phyloP scores from a whole-genome alignment of 495 filamentous ascomycete species.

The Paragyromitra xinjiangensis region DNA sequence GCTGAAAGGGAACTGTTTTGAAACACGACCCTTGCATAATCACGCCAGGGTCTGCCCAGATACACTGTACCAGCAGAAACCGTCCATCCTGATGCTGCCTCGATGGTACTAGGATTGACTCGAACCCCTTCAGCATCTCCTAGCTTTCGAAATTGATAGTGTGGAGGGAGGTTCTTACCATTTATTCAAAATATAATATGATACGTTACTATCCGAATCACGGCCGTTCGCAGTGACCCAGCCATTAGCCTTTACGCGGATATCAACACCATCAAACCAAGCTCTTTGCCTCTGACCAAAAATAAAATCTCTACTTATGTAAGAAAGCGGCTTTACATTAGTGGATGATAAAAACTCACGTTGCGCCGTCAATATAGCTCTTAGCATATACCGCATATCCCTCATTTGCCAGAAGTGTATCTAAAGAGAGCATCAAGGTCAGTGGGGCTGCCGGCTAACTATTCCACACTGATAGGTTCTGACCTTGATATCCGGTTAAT shows the following conservation, averaged over 20 bases:
- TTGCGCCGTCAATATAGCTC: slow-evolving; percentile 68
- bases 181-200: slow-evolving; percentile 72
- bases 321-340: neutral
- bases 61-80: slow-evolving; percentile 66
- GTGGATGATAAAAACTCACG: slow-evolving; percentile 43
- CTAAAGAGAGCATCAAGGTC: slow-evolving; percentile 47
- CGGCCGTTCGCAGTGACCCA: slow-evolving; percentile 72
- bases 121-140: neutral
- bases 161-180: slow-evolving; percentile 49
- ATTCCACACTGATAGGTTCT: neutral
- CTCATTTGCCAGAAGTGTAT: slow-evolving; percentile 69
- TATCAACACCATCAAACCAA: slow-evolving; percentile 70
- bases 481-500: slow-evolving; percentile 66
- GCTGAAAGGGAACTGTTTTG: slow-evolving; percentile 66
- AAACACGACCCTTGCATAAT: slow-evolving; percentile 70
- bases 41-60: slow-evolving; percentile 72
- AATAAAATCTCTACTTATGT: slow-evolving; percentile 65
- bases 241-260: slow-evolving; percentile 65
- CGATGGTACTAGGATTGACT: slow-evolving; percentile 56
- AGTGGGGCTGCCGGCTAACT: neutral
- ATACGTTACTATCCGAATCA: slow-evolving; percentile 61
- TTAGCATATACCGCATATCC: slow-evolving; percentile 68
- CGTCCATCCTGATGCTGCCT: slow-evolving; percentile 61
- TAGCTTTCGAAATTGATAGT: slow-evolving; percentile 18
- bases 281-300: slow-evolving; percentile 69